phyloP scores from a whole-genome alignment of 495 filamentous ascomycete genomes.

The Xylaria flabelliformis region DNA sequence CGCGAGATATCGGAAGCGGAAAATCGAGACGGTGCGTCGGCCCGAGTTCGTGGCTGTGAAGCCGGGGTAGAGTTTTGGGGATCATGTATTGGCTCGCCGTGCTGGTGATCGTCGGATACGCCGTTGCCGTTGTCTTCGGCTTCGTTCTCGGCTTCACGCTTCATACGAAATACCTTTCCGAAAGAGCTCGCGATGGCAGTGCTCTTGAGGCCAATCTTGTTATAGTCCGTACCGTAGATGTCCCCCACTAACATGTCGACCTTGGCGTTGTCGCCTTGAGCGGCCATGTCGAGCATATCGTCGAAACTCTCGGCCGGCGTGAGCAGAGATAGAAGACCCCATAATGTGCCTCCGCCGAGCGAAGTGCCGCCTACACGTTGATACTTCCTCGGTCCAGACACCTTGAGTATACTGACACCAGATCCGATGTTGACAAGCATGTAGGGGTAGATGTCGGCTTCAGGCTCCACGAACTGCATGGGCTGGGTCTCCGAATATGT shows the following conservation, averaged over 20 bases:
- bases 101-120: constrained; percentile 55
- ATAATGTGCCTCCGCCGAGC: constrained; percentile 92
- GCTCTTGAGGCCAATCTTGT: constrained; percentile 91
- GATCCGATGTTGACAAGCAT: constrained; percentile 99
- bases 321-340: constrained; percentile 89
- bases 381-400: constrained; percentile 83
- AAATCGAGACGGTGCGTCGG: constrained; percentile 44
- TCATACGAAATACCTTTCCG: constrained; percentile 92
- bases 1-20: constrained; percentile 58
- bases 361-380: constrained; percentile 93
- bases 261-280: constrained; percentile 85
- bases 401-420: constrained; percentile 97
- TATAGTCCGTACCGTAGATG: constrained; percentile 96
- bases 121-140: constrained; percentile 78
- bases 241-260: constrained; percentile 99
- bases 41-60: constrained; percentile 29
- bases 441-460: constrained; percentile 86
- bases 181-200: constrained; percentile 95
- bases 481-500: constrained; percentile 89
- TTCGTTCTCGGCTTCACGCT: constrained; percentile 71
- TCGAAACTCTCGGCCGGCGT: constrained; percentile 92
- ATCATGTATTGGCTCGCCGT: constrained; percentile 31
- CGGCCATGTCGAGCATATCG: constrained; percentile 95
- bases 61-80: constrained; percentile 12
- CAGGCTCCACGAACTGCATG: constrained; percentile 79